phyloP scores from a whole-genome alignment of 805 yeast genomes.

The Schwanniomyces occidentalis region DNA sequence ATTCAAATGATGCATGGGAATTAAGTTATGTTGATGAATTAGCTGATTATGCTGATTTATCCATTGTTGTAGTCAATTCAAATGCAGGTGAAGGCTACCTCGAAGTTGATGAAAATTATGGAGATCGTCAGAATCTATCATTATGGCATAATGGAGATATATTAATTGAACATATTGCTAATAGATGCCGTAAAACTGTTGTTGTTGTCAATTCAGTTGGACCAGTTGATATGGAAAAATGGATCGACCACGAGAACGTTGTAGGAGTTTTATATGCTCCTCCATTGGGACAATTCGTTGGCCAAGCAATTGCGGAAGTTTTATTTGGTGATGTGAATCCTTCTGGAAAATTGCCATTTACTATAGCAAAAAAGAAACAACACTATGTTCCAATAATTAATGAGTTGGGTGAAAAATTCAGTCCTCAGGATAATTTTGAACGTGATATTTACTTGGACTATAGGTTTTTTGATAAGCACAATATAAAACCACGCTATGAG shows the following conservation, averaged over 20 bases:
- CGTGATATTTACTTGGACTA: constrained; percentile 56
- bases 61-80: constrained; percentile 55
- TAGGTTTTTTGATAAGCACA: constrained; percentile 55
- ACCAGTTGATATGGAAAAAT: constrained; percentile 56
- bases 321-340: constrained; percentile 64
- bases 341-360: constrained; percentile 63
- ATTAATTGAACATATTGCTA: constrained; percentile 49
- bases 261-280: constrained; percentile 57
- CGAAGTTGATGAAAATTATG: constrained; percentile 57
- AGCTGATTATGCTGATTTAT: constrained; percentile 51
- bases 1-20: constrained; percentile 46
- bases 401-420: constrained; percentile 23
- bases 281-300: constrained; percentile 59
- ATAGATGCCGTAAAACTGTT: constrained; percentile 52
- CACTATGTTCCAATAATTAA: constrained; percentile 49
- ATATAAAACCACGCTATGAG: constrained; percentile 57
- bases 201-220: constrained; percentile 64
- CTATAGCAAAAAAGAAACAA: constrained; percentile 54
- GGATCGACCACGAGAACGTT: constrained; percentile 58
- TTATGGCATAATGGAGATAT: constrained; percentile 61
- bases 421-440: constrained; percentile 47
- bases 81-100: constrained; percentile 61
- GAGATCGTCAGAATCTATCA: constrained; percentile 55
- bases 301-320: constrained; percentile 57
- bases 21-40: constrained; percentile 42